Conservation (phyloP, 768 basidiomycete species). For the Melanogaster broomeanus region DNA sequence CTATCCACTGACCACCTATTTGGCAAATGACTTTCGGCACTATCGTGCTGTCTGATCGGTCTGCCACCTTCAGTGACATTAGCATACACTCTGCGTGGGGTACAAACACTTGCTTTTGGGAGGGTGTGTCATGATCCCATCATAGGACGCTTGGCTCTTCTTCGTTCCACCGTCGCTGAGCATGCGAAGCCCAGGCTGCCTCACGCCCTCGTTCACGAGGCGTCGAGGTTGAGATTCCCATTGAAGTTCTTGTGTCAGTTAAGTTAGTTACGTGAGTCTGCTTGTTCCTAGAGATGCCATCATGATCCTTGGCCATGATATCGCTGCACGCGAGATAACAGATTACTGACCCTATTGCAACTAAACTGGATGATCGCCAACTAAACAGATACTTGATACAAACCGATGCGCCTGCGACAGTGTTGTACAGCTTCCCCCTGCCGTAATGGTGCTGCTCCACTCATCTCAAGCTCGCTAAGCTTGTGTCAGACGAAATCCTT, state of each 20-base stretch:
- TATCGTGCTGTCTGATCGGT: neutral
- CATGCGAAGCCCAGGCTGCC: conserved; percentile 9
- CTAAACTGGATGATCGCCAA: too few species aligned
- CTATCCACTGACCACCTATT: neutral
- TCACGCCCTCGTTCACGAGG: conserved; percentile 3
- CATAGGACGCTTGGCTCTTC: neutral
- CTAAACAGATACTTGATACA: neutral
- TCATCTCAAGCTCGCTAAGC: neutral
- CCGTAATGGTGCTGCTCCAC: neutral
- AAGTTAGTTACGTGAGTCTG: conserved; percentile 9
- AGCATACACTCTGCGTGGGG: neutral
- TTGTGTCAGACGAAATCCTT: neutral
- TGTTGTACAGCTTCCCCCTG: too few species aligned
- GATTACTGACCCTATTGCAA: neutral
- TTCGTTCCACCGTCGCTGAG: conserved; percentile 1
- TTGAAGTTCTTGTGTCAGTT: conserved; percentile 14
- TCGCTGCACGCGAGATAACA: conserved; percentile 2
- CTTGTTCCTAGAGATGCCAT: conserved; percentile 17
- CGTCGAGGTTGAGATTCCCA: conserved; percentile 3
- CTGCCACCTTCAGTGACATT: neutral
- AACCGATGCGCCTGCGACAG: too few species aligned
- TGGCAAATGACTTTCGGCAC: neutral
- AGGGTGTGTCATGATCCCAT: conserved; percentile 1
- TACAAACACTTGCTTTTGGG: conserved; percentile 8
- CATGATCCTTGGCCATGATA: too few species aligned